Base-by-base conservation (phyloP, 805 yeast species). In the Saturnispora halmiae region DNA sequence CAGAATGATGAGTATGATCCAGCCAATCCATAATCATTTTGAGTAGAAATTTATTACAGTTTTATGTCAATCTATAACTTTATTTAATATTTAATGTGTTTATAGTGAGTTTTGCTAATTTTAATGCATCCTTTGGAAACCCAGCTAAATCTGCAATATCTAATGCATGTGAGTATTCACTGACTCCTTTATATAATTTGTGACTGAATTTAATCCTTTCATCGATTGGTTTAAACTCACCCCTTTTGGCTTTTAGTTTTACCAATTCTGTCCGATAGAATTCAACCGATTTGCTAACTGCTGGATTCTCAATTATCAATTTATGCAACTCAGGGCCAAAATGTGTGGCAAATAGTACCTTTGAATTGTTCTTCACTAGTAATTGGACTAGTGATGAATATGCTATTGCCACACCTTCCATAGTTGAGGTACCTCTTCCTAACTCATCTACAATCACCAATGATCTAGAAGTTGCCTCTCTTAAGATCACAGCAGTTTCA, bases 341-440 rank as follows among this genome's bases (percentile, higher is more conserved):
- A 65, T 87, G 96, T 0, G 96, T 87, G 1, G 96, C 95, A 66
- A 87, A 87, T n/a, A 87, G 61, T 0, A 88, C 69, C 20, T 90
- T 68, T 51, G 92, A 79, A 49, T 72, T 66, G 48, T 79, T 82
- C 4, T 56, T 56, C 16, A 62, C 57, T 11, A 74, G 49, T 41
- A 87, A 59, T 52, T 77, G 73, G 30, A 72, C 58, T 36, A 87
- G 58, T 0, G 88, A 70, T 0, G 94, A 88, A 63, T 67, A 84
- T 1, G 96, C 94, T 41, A 87, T 77, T 1, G 95, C 82, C 4
- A 82, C 65, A 1, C 96, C 96, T 60, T 87, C 96, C 38, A 65
- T 66, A 0, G 85, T 79, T 41, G 94, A 81, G 0, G 96, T 87
- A 0, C 96, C 96, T 41, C 95, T 66, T 1, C 96, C 96, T 18